Evolutionary conservation across 2,329 filamentous ascomycete species (phyloP), one percentile per base, ranked within the genome.

Genomic region (Venturiaceae sp.): DNA sequence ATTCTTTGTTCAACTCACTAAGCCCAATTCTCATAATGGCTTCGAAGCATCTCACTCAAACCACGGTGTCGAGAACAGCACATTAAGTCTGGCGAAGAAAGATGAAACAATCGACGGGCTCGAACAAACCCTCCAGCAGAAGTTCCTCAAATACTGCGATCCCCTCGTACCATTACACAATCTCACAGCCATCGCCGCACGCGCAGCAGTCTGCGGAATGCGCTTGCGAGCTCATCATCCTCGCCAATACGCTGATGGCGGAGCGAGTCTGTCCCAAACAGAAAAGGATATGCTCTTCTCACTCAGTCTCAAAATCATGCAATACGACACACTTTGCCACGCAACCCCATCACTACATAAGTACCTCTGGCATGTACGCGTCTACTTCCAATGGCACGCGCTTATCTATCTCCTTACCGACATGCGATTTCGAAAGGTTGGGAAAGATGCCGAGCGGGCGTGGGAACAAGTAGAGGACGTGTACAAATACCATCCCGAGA

Each of bases 361-460:
- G n/a, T 79, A 73, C 60, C 63, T 68, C 28, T 79, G 77, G 76
- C 74, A 78, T 63, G 68, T 74, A 55, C 70, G 77, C 28, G 67
- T 71, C 30, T 72, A 78, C 39, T 81, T 80, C 64, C 73, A 75
- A 21, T 81, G 78, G 77, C 78, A 80, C 57, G 72, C 77, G 9
- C 72, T 79, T 47, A 74, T 80, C n/a, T 76, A 78, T 63, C 69
- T 81, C 50, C 66, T 81, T 34, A 72, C 68, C 58, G 73, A 75
- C 33, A 65, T 77, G 14, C 66, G 70, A 13, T 66, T 70, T 33
- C 70, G 71, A 52, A 64, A 69, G 1, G 14, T 62, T 47, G 58
- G 66, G 47, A 11, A 63, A 52, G 58, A 68, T 5, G 66, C 69
- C 3, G 64, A 70, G 7, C 50, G 66, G 53, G 76, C 73, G 1